Percentiles rank a stretch among this genome's conserved stretches.
Conservation (phyloP, 169 alveolate genomes). For the Cystoisospora suis region DNA sequence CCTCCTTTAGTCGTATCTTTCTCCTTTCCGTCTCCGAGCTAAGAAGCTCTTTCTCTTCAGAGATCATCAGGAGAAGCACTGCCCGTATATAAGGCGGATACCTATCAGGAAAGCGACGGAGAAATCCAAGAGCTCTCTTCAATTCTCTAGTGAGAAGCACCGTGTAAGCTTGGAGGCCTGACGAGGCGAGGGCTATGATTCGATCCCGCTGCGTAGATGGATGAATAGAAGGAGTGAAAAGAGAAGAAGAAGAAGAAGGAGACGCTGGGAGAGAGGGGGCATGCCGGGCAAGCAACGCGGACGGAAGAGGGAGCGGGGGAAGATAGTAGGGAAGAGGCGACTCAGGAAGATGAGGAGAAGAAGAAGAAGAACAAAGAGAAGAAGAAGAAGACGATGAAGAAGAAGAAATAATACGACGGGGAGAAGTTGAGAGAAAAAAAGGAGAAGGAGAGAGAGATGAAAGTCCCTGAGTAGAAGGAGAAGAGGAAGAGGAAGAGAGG, state of each 20-base stretch:
- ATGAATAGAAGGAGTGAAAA: not conserved
- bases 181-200: not conserved
- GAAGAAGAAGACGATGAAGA: not conserved
- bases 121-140: not conserved
- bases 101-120: not conserved
- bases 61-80: not conserved
- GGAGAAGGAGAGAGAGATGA: not conserved
- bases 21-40: not conserved
- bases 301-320: not conserved
- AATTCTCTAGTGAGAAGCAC: not conserved
- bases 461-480: not conserved
- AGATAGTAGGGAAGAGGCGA: not conserved
- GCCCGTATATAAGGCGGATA: not conserved
- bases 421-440: not conserved
- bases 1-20: not conserved
- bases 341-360: not conserved
- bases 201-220: not conserved
- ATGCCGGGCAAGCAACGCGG: not conserved
- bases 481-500: not conserved
- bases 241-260: not conserved
- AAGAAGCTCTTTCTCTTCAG: not conserved
- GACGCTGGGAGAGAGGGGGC: not conserved
- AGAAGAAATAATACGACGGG: no score
- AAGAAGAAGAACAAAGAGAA: not conserved
- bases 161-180: slow-evolving; percentile 18